Conservation (phyloP, 768 basidiomycete genomes). For the Hericium coralloides region DNA sequence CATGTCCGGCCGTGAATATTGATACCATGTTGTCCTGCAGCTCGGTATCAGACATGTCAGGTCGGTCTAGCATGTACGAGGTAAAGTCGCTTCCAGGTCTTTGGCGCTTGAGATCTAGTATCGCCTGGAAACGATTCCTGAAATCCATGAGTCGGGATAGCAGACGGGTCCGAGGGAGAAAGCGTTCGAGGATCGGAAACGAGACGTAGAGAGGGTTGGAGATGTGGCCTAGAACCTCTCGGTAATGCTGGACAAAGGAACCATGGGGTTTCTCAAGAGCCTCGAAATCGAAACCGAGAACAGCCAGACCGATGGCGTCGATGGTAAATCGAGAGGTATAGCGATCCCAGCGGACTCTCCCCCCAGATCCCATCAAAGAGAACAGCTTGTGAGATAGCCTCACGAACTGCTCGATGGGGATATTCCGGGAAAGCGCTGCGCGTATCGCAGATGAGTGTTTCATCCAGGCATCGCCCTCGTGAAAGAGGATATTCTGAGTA, state of each 20-base stretch:
- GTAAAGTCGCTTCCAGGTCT: slow-evolving; percentile 7
- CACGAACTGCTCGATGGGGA: slow-evolving; percentile 27
- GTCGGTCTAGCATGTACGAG: slow-evolving; percentile 6
- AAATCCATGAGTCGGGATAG: neutral
- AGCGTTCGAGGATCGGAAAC: slow-evolving; percentile 7
- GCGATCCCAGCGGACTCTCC: slow-evolving; percentile 22
- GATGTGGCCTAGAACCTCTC: slow-evolving; percentile 5
- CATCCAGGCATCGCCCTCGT: slow-evolving; percentile 31
- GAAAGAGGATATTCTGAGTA: slow-evolving; percentile 28
- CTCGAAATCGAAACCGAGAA: slow-evolving; percentile 14
- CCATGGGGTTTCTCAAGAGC: slow-evolving; percentile 6
- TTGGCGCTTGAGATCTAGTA: slow-evolving; percentile 5
- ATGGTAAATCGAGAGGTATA: slow-evolving; percentile 9
- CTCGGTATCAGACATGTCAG: neutral
- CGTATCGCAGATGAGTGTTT: slow-evolving; percentile 27
- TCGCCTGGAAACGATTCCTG: neutral
- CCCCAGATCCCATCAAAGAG: slow-evolving; percentile 22
- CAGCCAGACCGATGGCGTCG: slow-evolving; percentile 9
- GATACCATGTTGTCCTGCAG: neutral
- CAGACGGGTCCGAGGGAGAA: slow-evolving; percentile 1
- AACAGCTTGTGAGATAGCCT: slow-evolving; percentile 24
- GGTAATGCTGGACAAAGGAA: slow-evolving; percentile 4
- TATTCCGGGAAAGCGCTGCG: slow-evolving; percentile 24
- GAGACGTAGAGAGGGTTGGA: slow-evolving; percentile 5
- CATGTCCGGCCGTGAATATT: neutral